Evolutionary conservation across 2,329 filamentous ascomycete species (phyloP).

Genomic region (Elsinoe arachidis): DNA sequence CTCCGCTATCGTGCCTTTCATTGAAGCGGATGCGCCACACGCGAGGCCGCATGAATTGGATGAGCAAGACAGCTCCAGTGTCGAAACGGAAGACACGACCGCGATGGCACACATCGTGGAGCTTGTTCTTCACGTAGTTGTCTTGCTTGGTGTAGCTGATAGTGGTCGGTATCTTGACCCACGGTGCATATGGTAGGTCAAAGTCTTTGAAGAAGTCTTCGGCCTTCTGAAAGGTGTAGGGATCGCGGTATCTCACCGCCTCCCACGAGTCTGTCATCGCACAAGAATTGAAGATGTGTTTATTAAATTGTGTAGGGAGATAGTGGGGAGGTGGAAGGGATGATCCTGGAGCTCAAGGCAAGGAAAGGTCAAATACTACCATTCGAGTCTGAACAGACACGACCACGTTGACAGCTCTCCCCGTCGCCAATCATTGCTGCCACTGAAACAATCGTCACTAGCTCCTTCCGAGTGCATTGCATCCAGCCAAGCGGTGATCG

Average conservation of each 20-base stretch:
- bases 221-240: not conserved
- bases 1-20: not conserved
- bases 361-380: too few species aligned
- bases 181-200: not conserved
- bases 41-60: slow-evolving; percentile 11
- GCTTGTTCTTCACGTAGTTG: slow-evolving; percentile 6
- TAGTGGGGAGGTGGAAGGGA: not conserved
- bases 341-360: not conserved
- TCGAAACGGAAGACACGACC: slow-evolving; percentile 4
- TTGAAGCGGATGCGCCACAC: slow-evolving; percentile 13
- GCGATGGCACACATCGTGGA: slow-evolving; percentile 1
- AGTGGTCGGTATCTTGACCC: not conserved
- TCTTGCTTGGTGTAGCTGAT: slow-evolving; percentile 7
- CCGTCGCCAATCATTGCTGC: not conserved
- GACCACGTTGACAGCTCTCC: not conserved
- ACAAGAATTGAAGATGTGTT: not conserved
- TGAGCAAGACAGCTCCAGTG: not conserved
- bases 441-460: slow-evolving; percentile 1
- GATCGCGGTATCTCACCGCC: not conserved
- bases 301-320: not conserved
- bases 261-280: slow-evolving; percentile 1
- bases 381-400: too few species aligned
- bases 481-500: slow-evolving; percentile 2
- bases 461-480: not conserved
- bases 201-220: slow-evolving; percentile 4